Evolutionary conservation across 768 basidiomycete genomes (phyloP), one percentile per base, ranked within the genome.

Genomic region (Rhodotorula sphaerocarpa): DNA sequence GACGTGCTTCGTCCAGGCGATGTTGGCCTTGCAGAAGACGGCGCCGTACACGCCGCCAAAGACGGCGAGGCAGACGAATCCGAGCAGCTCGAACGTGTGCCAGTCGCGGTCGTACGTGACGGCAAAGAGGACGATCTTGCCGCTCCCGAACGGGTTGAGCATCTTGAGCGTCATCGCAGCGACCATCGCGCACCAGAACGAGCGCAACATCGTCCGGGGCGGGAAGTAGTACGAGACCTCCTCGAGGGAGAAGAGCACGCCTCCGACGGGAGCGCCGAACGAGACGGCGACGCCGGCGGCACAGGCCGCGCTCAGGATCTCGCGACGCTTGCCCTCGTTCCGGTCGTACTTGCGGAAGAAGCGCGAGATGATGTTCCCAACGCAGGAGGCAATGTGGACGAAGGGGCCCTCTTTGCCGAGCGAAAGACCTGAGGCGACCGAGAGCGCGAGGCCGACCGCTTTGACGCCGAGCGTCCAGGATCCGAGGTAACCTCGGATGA

Each of bases 241-340:
- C 75, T 97, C 93, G 68, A 96, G 76, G 68, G 88, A 90, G 75
- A 93, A 92, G 55, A 92, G 74, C 3, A 88, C 89, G 14, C 90
- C 90, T 28, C 90, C 70, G 5, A 67, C 63, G 12, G 95, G 95
- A 0, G 93, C 92, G 50, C 93, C 93, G 72, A 97, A 96, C 0
- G 92, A 89, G 30, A 97, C 93, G 10, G 93, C 88, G 16, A 99
- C 95, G 33, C 95, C 95, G 28, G 95, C 95, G 10, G 93, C 95
- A 74, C 67, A 89, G 33, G 92, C 91, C 16, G 95, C 95, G 64
- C 88, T 91, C 42, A 99, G 78, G 57, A 99, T 85, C 77, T 97
- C 95, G 51, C 95, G 84, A 48, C 92, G 82, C 74, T 97, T 97
- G 20, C 88, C 91, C 82, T 99, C 95, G 70, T 97, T 99, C 55